phyloP scores from a whole-genome alignment of 1,139 yeast species.

The Suhomyces bribrorum region DNA sequence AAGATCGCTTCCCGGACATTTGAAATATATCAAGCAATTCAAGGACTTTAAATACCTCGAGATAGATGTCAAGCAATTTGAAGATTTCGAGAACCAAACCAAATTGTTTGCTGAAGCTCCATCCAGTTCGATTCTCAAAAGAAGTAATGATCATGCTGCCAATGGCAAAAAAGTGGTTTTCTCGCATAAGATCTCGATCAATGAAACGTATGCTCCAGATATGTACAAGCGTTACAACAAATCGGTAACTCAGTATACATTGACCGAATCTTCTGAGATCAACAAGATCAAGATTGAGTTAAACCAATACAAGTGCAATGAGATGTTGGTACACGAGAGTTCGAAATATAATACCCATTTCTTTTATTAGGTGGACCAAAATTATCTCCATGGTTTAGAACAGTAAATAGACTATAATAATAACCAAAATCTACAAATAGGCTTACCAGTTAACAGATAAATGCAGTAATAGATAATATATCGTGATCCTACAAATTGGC shows the following conservation, averaged over 20 bases:
- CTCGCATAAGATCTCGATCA: slow-evolving; percentile 44
- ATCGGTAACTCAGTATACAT: slow-evolving; percentile 51
- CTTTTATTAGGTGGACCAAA: slow-evolving; percentile 36
- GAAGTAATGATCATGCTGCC: slow-evolving; percentile 1
- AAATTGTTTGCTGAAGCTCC: background rate
- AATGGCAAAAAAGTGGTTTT: slow-evolving; percentile 37
- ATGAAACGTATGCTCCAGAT: slow-evolving; percentile 51
- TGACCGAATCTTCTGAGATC: slow-evolving; percentile 48
- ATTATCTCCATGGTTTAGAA: too few species aligned
- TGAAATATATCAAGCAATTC: slow-evolving; percentile 43
- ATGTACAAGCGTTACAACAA: slow-evolving; percentile 54
- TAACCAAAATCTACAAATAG: too few species aligned
- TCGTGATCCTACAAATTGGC: too few species aligned
- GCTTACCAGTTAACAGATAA: too few species aligned
- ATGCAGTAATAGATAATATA: too few species aligned
- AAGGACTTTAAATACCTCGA: slow-evolving; percentile 38
- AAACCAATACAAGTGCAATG: slow-evolving; percentile 52
- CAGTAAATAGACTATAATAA: too few species aligned
- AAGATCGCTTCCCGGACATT: slow-evolving; percentile 37
- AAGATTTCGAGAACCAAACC: slow-evolving; percentile 18
- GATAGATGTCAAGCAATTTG: slow-evolving; percentile 35
- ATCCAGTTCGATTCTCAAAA: slow-evolving; percentile 12
- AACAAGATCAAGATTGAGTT: slow-evolving; percentile 51
- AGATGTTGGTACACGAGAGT: slow-evolving; percentile 56
- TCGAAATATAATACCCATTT: slow-evolving; percentile 56